Base-by-base conservation (phyloP, 164 flowering plant species). In the Warburgia ugandensis region DNA sequence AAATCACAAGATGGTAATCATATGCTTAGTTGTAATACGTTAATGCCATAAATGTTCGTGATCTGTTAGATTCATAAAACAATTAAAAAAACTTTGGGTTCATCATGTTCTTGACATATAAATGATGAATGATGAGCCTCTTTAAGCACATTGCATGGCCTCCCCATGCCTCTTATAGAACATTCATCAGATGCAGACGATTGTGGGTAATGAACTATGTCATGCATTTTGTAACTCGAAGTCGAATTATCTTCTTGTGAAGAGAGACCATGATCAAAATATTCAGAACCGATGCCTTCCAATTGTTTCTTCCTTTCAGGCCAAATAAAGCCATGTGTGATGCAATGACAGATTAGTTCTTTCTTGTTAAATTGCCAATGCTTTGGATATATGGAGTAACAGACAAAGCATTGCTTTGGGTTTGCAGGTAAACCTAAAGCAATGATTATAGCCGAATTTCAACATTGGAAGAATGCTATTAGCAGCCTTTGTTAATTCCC, bases 361-460 rank as follows among this genome's bases (percentile, higher is more conserved):
- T 47, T 54, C 41, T 56, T 66, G 1, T 21, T 8, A 16, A 60
- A 31, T 0, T 11, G n/a, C 16, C 33, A 25, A 20, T 51, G 50
- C 27, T 60, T 60, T 0, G 65, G 69, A 41, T 50, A 66, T 17
- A 66, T 21, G 2, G 61, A 60, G 53, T 65, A 66, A 46, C 31
- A 66, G 0, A 55, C 48, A 42, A 66, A 56, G 22, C 65, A 58
- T 19, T 35, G 49, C 46, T 47, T 64, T 26, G 59, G 42, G 36
- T 52, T 50, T 25, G 48, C 28, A 9, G 65, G 65, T 16, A 60
- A 23, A n/a, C n/a, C n/a, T n/a, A n/a, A n/a, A n/a, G n/a, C n/a
- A n/a, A 41, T 47, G 47, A 13, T 50, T 14, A 29, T 60, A 60
- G 36, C 65, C 55, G 32, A 66, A 26, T 14, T 28, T 23, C 6